Conservation (phyloP, 2,329 filamentous ascomycete species). For the Byssoonygena ceratinophila region DNA sequence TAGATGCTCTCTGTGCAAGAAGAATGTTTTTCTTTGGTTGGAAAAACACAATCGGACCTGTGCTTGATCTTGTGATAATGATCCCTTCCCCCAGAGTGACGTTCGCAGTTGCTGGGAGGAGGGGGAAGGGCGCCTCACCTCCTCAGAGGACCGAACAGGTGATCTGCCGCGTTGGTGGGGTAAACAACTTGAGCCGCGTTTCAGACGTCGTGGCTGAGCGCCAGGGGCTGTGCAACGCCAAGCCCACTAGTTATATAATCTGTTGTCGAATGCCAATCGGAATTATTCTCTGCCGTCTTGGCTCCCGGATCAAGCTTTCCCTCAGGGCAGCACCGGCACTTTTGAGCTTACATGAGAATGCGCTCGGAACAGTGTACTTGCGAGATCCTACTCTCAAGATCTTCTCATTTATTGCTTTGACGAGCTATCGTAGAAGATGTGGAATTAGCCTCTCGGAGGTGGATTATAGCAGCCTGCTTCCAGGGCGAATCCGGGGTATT, state of each 20-base stretch:
- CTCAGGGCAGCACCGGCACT: background rate
- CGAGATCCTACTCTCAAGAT: too few relatives aligned
- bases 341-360: too few relatives aligned
- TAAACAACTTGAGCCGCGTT: background rate
- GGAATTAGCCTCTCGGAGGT: too few relatives aligned
- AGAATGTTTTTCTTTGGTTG: background rate
- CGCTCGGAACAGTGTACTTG: background rate
- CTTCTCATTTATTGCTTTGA: too few relatives aligned
- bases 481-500: too few relatives aligned
- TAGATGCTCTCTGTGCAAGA: background rate
- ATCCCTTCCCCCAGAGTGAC: background rate
- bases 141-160: background rate
- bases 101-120: too few relatives aligned
- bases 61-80: background rate
- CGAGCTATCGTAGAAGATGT: too few relatives aligned
- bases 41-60: background rate
- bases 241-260: background rate
- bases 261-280: background rate
- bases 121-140: background rate
- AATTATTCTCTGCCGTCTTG: background rate
- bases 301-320: background rate
- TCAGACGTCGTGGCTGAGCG: background rate
- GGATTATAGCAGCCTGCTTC: too few relatives aligned
- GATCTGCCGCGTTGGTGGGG: background rate
- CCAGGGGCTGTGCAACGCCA: background rate